Percentiles rank a stretch among this genome's conserved stretches.
Conservation (phyloP, 2,329 filamentous ascomycete species). For the Pyrenophora graminea region DNA sequence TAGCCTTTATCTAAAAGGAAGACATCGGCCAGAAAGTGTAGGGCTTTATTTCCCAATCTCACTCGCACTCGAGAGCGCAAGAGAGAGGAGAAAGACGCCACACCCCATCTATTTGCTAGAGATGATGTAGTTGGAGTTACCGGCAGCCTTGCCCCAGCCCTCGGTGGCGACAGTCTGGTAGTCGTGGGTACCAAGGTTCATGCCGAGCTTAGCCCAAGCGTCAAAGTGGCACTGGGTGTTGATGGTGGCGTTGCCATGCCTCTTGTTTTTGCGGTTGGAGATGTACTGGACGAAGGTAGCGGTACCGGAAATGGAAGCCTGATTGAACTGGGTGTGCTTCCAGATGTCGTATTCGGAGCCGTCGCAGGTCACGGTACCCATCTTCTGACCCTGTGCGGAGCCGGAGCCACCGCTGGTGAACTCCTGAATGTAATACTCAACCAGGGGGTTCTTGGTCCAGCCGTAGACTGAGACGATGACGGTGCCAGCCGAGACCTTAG, state of each 20-base stretch:
- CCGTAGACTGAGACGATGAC: constrained; percentile 54
- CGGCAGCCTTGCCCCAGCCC: constrained; percentile 36
- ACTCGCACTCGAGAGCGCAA: too few relatives aligned
- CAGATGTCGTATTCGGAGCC: constrained; percentile 39
- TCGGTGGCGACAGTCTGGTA: constrained; percentile 38
- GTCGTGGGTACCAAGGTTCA: constrained; percentile 35
- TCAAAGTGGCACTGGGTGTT: constrained; percentile 40
- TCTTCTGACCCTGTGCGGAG: constrained; percentile 33
- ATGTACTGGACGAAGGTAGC: constrained; percentile 58
- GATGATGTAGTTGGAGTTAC: constrained; percentile 36
- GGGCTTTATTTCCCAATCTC: too few relatives aligned
- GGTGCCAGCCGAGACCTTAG: constrained; percentile 27
- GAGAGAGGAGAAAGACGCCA: too few relatives aligned
- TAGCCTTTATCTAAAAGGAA: too few relatives aligned
- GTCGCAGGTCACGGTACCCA: constrained; percentile 36
- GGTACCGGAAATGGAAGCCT: constrained; percentile 55
- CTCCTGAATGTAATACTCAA: constrained; percentile 58
- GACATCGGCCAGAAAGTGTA: too few relatives aligned
- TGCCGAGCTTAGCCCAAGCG: constrained; percentile 31
- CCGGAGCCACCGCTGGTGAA: constrained; percentile 52
- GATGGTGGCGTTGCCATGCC: constrained; percentile 35
- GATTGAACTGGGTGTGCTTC: constrained; percentile 44
- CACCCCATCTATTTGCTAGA: constrained; percentile 13
- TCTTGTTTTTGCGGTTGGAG: constrained; percentile 35
- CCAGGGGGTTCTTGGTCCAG: constrained; percentile 55